These are phyloP conservation scores for Punctularia strigosozonata DNA, from an alignment of 768 basidiomycete genomes.

Conservation along the genomic window DNA sequence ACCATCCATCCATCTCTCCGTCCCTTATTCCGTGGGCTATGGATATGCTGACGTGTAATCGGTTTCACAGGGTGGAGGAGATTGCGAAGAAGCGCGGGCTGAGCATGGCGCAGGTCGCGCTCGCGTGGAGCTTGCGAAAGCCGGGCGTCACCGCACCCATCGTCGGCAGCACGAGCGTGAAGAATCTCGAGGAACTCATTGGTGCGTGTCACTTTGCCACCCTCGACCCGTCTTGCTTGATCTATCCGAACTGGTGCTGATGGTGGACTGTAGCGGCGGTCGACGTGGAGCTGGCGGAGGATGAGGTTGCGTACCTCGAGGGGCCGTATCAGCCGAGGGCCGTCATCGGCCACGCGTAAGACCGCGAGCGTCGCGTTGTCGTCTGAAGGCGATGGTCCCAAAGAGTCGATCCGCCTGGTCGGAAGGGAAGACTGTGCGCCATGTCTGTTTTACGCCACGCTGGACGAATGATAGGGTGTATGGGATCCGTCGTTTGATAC, in stretches of 20 bases:
- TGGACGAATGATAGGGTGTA: too few species aligned
- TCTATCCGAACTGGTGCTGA: conserved; percentile 10
- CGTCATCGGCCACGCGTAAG: conserved; percentile 7
- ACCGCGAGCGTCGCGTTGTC: too few species aligned
- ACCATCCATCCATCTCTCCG: too few species aligned
- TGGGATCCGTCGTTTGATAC: too few species aligned
- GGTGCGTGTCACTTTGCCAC: conserved; percentile 4
- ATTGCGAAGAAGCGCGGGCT: conserved; percentile 22
- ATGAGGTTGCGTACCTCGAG: conserved; percentile 28
- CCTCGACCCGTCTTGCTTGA: background rate
- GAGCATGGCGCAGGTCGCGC: conserved; percentile 26
- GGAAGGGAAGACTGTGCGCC: too few species aligned
- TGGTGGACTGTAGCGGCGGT: too few species aligned
- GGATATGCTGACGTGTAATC: conserved; percentile 17
- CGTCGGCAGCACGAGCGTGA: conserved; percentile 21
- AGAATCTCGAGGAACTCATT: conserved; percentile 21
- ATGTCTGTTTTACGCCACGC: too few species aligned
- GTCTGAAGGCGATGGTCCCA: too few species aligned
- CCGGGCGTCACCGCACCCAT: conserved; percentile 21
- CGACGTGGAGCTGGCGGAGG: conserved; percentile 24
- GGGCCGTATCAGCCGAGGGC: conserved; percentile 21
- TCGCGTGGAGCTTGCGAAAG: conserved; percentile 21
- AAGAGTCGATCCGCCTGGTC: too few species aligned
- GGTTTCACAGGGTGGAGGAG: conserved; percentile 18
- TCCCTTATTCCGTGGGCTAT: too few species aligned